Evolutionary conservation across 176 grass and related monocot genomes (phyloP), one percentile per base, ranked within the genome.

Genomic region (Saccharum spontaneum): DNA sequence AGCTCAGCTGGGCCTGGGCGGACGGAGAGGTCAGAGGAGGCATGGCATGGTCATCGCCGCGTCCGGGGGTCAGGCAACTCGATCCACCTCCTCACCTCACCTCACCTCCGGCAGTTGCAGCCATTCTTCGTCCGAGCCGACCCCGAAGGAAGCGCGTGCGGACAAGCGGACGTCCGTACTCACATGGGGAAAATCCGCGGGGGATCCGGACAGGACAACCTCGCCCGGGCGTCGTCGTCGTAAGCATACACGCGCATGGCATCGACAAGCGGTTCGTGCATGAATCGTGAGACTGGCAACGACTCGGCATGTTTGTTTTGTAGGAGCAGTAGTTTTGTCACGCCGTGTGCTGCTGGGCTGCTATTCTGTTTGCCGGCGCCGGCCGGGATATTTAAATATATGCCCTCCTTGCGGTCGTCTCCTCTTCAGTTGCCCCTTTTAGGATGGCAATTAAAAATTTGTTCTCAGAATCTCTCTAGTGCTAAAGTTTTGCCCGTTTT

Each of bases 121-220:
- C 7, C 10, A 48, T 54, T 54, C 52, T 55, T 36, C 63, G 73
- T 72, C 73, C 40, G 15, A 71, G 69, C 43, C 31, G 55, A 55
- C 7, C 17, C 48, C 48, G 50, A 60, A 23, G 15, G 15, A 16
- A 28, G 28, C 1, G 1, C 71, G 24, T 30, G 61, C 24, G 61
- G 61, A 30, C 61, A 64, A 64, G 61, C 61, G 26, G 36, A 23
- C 67, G 79, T 72, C 50, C 40, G 49, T 28, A 55, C 18, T 75
- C 81, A 67, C 81, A 37, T 66, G 34, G 71, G 60, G 43, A 5
- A 52, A 84, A 73, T 79, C 81, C 57, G 44, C 33, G 2, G 63
- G 33, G 54, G 34, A n/a, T 66, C 57, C 22, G 55, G 61, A 23
- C 69, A 23, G 55, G 61, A 23, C 69, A 23, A 44, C 30, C 71